These are phyloP conservation scores for Licmophora abbreviata DNA, from an alignment of 108 stramenopile genomes.

Conservation along the genomic window DNA sequence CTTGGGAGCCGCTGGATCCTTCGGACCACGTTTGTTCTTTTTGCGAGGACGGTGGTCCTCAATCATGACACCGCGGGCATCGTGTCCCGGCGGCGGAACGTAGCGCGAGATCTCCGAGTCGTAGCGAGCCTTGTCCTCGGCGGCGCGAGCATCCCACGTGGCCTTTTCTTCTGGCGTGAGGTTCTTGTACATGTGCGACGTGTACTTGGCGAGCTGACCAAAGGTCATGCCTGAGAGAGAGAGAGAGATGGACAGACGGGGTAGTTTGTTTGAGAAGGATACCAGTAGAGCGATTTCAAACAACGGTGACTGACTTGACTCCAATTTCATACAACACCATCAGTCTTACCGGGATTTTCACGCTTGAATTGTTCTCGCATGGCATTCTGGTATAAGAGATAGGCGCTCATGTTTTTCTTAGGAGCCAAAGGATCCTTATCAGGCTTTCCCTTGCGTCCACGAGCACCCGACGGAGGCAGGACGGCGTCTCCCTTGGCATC, in stretches of 20 bases:
- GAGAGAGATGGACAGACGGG: neutral
- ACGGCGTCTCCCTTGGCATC: constrained; percentile 81
- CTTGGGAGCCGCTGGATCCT: constrained; percentile 77
- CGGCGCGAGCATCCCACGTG: constrained; percentile 68
- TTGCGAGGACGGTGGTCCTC: constrained; percentile 65
- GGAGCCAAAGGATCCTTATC: constrained; percentile 83
- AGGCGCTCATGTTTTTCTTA: constrained; percentile 83
- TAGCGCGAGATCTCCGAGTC: constrained; percentile 74
- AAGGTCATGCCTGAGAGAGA: constrained; percentile 54
- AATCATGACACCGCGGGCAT: constrained; percentile 66
- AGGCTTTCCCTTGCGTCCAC: constrained; percentile 41
- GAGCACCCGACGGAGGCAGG: constrained; percentile 29
- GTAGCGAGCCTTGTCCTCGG: constrained; percentile 76
- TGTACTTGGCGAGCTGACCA: constrained; percentile 83
- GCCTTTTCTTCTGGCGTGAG: constrained; percentile 71
- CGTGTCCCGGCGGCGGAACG: constrained; percentile 72
- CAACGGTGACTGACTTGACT: neutral
- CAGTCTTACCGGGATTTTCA: constrained; percentile 36
- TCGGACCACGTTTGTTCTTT: constrained; percentile 52
- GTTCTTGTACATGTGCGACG: constrained; percentile 85
- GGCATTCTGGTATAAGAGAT: constrained; percentile 81
- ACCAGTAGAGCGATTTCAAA: neutral
- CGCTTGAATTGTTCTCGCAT: constrained; percentile 83
- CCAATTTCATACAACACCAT: too few species aligned
- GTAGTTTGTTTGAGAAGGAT: constrained; percentile 1